Percentiles rank a stretch among this genome's conserved stretches.
These are phyloP conservation scores for Dryas octopetala DNA, from an alignment of 306 rosid genomes.

Conservation along the genomic window DNA sequence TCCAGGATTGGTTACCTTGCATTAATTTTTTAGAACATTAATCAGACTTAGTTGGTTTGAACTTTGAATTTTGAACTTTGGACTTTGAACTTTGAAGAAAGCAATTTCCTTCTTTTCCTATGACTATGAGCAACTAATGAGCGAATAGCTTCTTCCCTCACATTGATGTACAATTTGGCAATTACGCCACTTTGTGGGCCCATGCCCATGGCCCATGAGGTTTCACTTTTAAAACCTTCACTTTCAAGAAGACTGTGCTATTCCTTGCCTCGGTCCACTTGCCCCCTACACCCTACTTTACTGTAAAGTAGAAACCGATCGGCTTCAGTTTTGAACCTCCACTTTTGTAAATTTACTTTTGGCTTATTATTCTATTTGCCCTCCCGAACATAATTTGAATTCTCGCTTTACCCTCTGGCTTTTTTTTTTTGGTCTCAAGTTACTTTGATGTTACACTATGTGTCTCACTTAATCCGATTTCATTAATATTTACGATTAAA, in stretches of 20 bases:
- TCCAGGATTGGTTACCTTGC: neutral
- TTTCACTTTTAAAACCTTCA: neutral
- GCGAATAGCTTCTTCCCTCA: conserved; percentile 2
- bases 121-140: neutral
- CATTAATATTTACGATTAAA: too few relatives aligned
- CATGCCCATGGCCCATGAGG: neutral
- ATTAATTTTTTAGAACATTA: neutral
- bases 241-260: conserved; percentile 7
- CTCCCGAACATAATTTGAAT: too few relatives aligned
- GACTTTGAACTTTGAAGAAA: neutral
- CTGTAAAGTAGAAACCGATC: neutral
- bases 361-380: too few relatives aligned
- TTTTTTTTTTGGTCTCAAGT: too few relatives aligned
- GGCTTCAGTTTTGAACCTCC: neutral
- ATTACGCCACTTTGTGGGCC: neutral
- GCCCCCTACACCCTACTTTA: neutral
- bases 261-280: conserved; percentile 2
- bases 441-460: too few relatives aligned
- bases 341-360: neutral
- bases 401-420: too few relatives aligned
- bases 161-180: neutral
- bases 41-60: neutral
- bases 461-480: too few relatives aligned
- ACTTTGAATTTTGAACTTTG: neutral
- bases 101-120: neutral